A percentile compares a stretch with the other conserved stretches of the same genome.
These are phyloP conservation scores for Tetrastigma voinierianum DNA, from an alignment of 164 flowering plant species.

Conservation along the genomic window DNA sequence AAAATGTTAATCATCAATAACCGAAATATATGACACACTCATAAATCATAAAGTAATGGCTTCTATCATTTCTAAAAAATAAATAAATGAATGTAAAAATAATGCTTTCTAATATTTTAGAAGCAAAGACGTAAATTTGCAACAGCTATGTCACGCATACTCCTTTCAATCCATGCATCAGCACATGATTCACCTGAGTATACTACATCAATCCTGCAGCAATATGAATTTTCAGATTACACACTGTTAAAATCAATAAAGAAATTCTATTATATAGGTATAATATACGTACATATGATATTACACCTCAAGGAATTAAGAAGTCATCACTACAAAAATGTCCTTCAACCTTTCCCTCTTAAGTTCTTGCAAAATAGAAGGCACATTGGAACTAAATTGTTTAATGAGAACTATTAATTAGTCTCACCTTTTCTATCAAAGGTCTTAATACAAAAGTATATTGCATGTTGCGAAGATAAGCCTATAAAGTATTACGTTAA, in stretches of 20 bases:
- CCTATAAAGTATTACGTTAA: not conserved
- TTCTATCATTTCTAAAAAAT: too few species aligned
- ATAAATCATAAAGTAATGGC: too few species aligned
- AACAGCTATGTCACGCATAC: slow-evolving; percentile 26
- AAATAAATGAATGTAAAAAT: too few species aligned
- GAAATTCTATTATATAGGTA: not conserved
- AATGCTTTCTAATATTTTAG: too few species aligned
- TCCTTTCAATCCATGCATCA: slow-evolving; percentile 96
- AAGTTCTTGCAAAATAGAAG: not conserved
- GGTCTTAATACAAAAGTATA: not conserved
- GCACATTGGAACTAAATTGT: not conserved
- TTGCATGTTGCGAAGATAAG: too few species aligned
- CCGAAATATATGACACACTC: too few species aligned
- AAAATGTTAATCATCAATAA: too few species aligned
- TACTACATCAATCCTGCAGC: slow-evolving; percentile 77
- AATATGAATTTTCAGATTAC: slow-evolving; percentile 17
- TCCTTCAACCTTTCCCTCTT: not conserved
- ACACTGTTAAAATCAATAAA: not conserved
- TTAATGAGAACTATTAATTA: not conserved
- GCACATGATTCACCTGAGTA: slow-evolving; percentile 77
- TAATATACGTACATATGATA: too few species aligned
- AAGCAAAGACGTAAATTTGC: not conserved
- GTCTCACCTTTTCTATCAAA: not conserved
- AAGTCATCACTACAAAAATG: not conserved
- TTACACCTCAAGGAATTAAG: not conserved